A percentile compares a stretch with the other conserved stretches of the same genome.
Evolutionary conservation across 352 stramenopile species (phyloP).

Genomic region (Globisporangium recalcitrans): DNA sequence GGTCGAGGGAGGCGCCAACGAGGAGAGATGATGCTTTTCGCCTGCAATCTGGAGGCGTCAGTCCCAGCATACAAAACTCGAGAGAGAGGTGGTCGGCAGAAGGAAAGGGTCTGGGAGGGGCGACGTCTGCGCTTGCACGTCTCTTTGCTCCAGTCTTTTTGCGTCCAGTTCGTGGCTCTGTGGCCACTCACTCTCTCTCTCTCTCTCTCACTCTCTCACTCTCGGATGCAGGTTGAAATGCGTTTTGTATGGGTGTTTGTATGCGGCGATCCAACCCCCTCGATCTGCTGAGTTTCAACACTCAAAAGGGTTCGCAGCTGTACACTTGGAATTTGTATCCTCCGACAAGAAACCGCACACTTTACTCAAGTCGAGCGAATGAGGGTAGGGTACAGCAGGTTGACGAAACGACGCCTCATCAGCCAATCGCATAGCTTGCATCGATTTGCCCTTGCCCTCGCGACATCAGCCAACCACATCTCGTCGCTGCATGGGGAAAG

Average conservation of each 20-base stretch:
- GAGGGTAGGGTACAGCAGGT: background rate
- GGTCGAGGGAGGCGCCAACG: conserved; percentile 32
- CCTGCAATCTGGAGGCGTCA: conserved; percentile 7
- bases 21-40: conserved; percentile 24
- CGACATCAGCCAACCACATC: no score
- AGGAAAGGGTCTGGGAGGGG: conserved; percentile 13
- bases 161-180: conserved; percentile 19
- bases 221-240: background rate
- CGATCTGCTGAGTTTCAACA: conserved; percentile 20
- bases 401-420: background rate
- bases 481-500: no score
- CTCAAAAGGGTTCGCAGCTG: conserved; percentile 20
- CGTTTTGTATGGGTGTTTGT: conserved; percentile 23
- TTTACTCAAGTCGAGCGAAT: background rate
- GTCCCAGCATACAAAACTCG: background rate
- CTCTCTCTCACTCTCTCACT: no score
- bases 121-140: conserved; percentile 17
- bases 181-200: background rate
- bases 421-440: background rate
- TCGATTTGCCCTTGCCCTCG: no score
- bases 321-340: conserved; percentile 30
- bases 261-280: conserved; percentile 19
- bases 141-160: conserved; percentile 19
- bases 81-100: conserved; percentile 5
- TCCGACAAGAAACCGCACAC: conserved; percentile 1